These are phyloP conservation scores for Fraxinus paxiana DNA, from an alignment of 305 asterid genomes.

Conservation along the genomic window DNA sequence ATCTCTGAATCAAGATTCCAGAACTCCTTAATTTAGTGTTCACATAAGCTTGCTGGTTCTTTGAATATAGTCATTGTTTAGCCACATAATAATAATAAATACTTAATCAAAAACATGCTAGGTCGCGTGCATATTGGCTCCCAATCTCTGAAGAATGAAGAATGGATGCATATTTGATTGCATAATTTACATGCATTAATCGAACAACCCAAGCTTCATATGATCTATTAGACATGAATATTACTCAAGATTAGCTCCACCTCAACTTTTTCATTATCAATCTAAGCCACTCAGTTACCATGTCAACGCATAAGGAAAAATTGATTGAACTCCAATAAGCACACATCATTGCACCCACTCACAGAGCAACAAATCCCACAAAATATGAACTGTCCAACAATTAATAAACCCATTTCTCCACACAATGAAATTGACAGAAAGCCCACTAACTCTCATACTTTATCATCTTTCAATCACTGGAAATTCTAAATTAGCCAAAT, in stretches of 20 bases:
- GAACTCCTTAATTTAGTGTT: not conserved
- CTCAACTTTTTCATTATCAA: not conserved
- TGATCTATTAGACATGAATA: not conserved
- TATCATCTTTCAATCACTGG: slow-evolving; percentile 8
- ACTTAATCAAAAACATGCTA: not conserved
- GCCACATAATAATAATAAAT: not conserved
- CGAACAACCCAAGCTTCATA: not conserved
- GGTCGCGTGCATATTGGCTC: not conserved
- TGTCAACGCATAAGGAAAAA: not conserved
- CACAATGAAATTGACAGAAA: slow-evolving; percentile 1
- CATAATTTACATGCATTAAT: not conserved
- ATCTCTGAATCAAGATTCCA: not conserved
- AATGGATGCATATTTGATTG: not conserved
- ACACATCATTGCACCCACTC: not conserved
- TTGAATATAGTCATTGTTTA: not conserved
- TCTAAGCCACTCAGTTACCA: not conserved
- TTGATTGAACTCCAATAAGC: not conserved
- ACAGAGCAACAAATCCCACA: slow-evolving; percentile 5
- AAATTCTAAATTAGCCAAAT: slow-evolving; percentile 3
- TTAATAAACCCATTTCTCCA: slow-evolving; percentile 9
- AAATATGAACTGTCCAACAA: not conserved
- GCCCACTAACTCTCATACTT: slow-evolving; percentile 8
- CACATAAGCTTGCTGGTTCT: not conserved
- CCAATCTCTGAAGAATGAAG: not conserved
- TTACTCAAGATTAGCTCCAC: not conserved